Conservation (phyloP, 2,329 filamentous ascomycete species). For the Penicillium sp. region DNA sequence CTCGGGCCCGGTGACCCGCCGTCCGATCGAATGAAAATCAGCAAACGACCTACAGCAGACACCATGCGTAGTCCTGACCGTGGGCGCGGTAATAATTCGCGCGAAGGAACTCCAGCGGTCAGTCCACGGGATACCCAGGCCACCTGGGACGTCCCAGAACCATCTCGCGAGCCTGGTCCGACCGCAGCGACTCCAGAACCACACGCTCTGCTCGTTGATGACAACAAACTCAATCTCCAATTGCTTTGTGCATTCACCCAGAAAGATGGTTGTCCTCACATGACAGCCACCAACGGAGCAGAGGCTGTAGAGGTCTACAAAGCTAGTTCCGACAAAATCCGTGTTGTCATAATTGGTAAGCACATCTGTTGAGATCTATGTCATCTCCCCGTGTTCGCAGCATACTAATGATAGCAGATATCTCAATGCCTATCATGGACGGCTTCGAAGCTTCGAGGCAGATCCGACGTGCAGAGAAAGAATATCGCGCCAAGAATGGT, state of each 20-base stretch:
- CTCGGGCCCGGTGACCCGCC: constrained; percentile 17
- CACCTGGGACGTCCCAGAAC: not conserved
- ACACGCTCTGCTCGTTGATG: constrained; percentile 38
- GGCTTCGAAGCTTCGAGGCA: constrained; percentile 33
- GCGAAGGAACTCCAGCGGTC: not conserved
- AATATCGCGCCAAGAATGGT: not conserved
- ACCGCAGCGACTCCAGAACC: not conserved
- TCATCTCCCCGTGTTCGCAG: not conserved
- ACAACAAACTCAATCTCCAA: constrained; percentile 40
- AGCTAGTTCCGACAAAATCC: constrained; percentile 7
- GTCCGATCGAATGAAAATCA: constrained; percentile 22
- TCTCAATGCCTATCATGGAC: constrained; percentile 42
- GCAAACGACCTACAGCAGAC: constrained; percentile 23
- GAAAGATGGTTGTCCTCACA: constrained; percentile 30
- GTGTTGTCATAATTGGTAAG: constrained; percentile 18
- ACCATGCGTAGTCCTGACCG: constrained; percentile 7
- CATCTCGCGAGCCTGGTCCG: not conserved
- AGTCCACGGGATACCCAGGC: not conserved
- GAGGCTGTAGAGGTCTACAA: constrained; percentile 36
- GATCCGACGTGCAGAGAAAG: constrained; percentile 29
- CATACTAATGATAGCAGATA: constrained; percentile 21
- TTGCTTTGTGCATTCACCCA: constrained; percentile 35
- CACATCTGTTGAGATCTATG: not conserved
- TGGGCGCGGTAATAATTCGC: not conserved
- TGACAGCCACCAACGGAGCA: constrained; percentile 38